Evolutionary conservation across 371 early-diverging fungal species (phyloP).

Genomic region (Rhizopus stolonifer): DNA sequence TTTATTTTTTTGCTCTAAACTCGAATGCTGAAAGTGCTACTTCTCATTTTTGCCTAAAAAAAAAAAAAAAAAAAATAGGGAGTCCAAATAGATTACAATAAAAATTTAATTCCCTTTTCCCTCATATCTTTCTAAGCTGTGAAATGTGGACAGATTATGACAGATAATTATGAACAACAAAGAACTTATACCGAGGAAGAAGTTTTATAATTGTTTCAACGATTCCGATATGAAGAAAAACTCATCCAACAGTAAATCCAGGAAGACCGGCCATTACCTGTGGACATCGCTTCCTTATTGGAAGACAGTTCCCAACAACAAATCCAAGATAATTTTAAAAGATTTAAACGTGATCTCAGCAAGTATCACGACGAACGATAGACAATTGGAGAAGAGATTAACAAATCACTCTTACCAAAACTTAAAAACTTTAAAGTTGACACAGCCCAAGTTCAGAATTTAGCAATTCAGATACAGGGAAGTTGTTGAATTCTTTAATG

Average conservation of each 20-base stretch:
- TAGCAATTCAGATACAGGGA: too few species aligned
- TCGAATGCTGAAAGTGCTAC: too few species aligned
- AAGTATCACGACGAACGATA: neutral
- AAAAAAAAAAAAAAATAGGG: neutral
- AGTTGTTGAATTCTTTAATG: too few species aligned
- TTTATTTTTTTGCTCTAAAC: too few species aligned
- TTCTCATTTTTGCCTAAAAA: too few species aligned
- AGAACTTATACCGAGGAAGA: neutral
- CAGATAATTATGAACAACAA: neutral
- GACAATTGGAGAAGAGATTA: neutral
- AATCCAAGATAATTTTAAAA: neutral
- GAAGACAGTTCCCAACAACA: neutral
- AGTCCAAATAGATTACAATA: neutral
- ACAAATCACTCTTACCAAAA: neutral
- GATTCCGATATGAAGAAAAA: neutral
- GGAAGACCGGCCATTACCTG: neutral
- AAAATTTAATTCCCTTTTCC: neutral
- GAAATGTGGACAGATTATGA: neutral
- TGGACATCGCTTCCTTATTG: neutral
- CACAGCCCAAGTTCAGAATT: neutral
- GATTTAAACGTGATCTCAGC: neutral
- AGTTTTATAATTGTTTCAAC: neutral
- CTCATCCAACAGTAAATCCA: neutral
- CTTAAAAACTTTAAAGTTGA: neutral
- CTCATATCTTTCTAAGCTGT: constrained; percentile 1